Percentiles rank a stretch among this genome's conserved stretches.
Evolutionary conservation across 768 basidiomycete genomes (phyloP).

Genomic region (Lyophyllum decastes): DNA sequence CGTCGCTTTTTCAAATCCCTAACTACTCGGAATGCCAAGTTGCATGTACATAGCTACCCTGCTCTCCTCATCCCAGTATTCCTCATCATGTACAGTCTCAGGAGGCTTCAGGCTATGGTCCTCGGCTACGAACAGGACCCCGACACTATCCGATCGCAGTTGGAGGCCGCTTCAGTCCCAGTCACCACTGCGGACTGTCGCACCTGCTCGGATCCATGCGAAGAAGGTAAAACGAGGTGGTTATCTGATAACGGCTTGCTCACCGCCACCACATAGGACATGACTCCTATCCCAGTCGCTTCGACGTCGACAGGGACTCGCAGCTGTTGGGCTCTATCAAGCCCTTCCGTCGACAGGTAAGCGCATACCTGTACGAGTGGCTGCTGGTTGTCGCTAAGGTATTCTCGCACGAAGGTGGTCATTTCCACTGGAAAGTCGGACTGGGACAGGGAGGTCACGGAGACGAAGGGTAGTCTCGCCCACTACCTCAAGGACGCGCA

Average conservation of each 20-base stretch:
- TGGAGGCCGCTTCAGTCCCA: conserved; percentile 63
- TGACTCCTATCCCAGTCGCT: conserved; percentile 69
- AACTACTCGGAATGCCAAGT: not conserved
- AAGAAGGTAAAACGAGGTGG: conserved; percentile 49
- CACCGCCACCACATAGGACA: conserved; percentile 49
- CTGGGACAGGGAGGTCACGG: conserved; percentile 83
- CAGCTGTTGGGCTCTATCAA: conserved; percentile 86
- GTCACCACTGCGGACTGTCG: conserved; percentile 70
- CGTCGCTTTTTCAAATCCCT: not conserved
- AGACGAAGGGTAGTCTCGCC: conserved; percentile 71
- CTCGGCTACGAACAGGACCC: conserved; percentile 38
- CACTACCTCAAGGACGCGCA: conserved; percentile 47
- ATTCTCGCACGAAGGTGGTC: conserved; percentile 57
- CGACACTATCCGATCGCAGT: conserved; percentile 45
- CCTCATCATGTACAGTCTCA: conserved; percentile 35
- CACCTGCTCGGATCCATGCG: conserved; percentile 76
- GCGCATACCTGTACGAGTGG: conserved; percentile 10
- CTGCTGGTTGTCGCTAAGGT: not conserved
- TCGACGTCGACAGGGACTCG: conserved; percentile 77
- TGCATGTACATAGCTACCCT: conserved; percentile 5
- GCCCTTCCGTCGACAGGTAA: conserved; percentile 80
- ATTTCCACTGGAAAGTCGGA: conserved; percentile 90
- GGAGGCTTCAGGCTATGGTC: conserved; percentile 42
- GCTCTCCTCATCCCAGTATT: conserved; percentile 18
- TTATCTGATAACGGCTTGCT: conserved; percentile 30